A percentile compares a stretch with the other conserved stretches of the same genome.
Evolutionary conservation across 139 green algal genomes (phyloP).

Genomic region (Deuterostichococcus epilithicus): DNA sequence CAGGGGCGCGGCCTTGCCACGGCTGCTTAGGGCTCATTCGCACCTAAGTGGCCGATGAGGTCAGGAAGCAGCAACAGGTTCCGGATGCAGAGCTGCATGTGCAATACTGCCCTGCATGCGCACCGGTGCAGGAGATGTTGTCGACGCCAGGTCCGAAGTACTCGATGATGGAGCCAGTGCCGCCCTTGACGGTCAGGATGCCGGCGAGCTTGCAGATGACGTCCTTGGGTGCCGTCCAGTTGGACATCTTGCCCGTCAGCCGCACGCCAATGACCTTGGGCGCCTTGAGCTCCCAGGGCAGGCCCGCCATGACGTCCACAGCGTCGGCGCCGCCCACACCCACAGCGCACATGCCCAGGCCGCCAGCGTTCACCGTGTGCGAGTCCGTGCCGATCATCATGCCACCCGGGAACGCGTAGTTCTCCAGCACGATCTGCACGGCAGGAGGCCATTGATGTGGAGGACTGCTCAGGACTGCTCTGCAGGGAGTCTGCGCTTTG

Average conservation of each 20-base stretch:
- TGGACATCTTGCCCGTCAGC: constrained; percentile 81
- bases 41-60: not conserved
- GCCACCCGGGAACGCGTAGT: constrained; percentile 89
- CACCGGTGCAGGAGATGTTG: constrained; percentile 82
- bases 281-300: constrained; percentile 96
- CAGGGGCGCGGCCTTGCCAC: no score
- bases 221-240: constrained; percentile 92
- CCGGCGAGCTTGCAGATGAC: constrained; percentile 94
- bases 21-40: no score
- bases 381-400: constrained; percentile 97
- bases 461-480: not conserved
- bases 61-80: not conserved
- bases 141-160: constrained; percentile 91
- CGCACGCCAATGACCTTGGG: constrained; percentile 89
- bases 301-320: constrained; percentile 95
- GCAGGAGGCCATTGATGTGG: not conserved
- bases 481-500: no score
- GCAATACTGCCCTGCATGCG: not conserved
- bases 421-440: constrained; percentile 93
- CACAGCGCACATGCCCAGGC: constrained; percentile 85
- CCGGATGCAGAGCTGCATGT: not conserved
- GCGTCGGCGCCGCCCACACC: constrained; percentile 90
- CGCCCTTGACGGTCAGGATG: constrained; percentile 93
- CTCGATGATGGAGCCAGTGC: constrained; percentile 92
- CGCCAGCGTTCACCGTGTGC: constrained; percentile 92